Evolutionary conservation across 2,329 filamentous ascomycete species (phyloP).

Genomic region (Stachybotrys echinatus): DNA sequence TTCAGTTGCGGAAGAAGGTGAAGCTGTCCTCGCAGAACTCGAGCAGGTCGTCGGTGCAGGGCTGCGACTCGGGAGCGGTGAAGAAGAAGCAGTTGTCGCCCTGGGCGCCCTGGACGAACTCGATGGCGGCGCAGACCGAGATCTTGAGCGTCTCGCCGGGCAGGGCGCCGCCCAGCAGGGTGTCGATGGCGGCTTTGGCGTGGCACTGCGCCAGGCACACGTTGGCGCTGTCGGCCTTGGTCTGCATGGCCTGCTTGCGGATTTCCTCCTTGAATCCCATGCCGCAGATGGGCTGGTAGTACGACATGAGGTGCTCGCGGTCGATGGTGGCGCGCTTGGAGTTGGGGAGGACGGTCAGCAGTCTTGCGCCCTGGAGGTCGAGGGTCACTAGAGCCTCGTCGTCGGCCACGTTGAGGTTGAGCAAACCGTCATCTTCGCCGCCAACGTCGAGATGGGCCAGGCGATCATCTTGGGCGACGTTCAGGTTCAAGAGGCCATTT

Average conservation of each 20-base stretch:
- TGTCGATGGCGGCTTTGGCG: constrained; percentile 11
- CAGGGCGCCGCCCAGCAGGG: constrained; percentile 9
- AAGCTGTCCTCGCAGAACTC: constrained; percentile 12
- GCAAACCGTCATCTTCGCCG: constrained; percentile 5
- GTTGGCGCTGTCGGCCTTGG: constrained; percentile 14
- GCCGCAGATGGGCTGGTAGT: constrained; percentile 18
- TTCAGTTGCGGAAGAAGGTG: constrained; percentile 17
- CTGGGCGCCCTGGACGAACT: constrained; percentile 11
- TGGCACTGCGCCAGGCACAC: constrained; percentile 17
- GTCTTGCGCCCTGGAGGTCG: background rate
- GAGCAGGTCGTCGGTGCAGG: constrained; percentile 13
- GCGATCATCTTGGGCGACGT: background rate
- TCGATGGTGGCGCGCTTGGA: background rate
- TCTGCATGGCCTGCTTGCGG: constrained; percentile 7
- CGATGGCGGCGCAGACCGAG: constrained; percentile 13
- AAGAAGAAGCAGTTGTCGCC: constrained; percentile 17
- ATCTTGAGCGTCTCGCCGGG: constrained; percentile 9
- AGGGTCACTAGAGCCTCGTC: constrained; percentile 8
- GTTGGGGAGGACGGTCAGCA: too few species aligned
- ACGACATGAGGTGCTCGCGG: constrained; percentile 5
- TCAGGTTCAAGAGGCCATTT: too few species aligned
- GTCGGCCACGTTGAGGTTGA: constrained; percentile 5
- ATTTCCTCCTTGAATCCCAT: constrained; percentile 16
- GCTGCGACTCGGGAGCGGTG: constrained; percentile 13
- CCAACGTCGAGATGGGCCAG: constrained; percentile 10